Evolutionary conservation across 805 yeast genomes (phyloP).

Genomic region (Trichomonascus vanleenenianus): DNA sequence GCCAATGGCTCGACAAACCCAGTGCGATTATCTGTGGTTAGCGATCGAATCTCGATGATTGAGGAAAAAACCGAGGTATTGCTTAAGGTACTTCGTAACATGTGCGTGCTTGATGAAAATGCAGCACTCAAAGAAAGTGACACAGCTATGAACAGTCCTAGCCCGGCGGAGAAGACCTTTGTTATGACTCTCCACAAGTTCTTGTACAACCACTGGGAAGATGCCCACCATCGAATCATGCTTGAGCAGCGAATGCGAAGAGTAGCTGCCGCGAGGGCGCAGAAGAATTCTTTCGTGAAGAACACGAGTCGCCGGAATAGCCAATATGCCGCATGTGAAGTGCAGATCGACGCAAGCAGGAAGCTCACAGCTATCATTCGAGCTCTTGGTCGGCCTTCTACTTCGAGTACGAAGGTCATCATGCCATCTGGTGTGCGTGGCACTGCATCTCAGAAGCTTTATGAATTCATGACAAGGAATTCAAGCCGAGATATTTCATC

Average conservation of each 20-base stretch:
- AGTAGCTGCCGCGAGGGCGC: conserved; percentile 5
- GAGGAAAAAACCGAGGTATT: conserved; percentile 6
- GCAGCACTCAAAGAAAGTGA: neutral
- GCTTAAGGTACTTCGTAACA: conserved; percentile 3
- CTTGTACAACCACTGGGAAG: conserved; percentile 43
- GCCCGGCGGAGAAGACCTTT: conserved; percentile 1
- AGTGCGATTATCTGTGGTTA: neutral
- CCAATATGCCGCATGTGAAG: neutral
- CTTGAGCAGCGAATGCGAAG: conserved; percentile 16
- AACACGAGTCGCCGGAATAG: neutral
- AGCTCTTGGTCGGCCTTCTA: conserved; percentile 14
- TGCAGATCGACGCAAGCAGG: conserved; percentile 4
- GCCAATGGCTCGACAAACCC: conserved; percentile 14
- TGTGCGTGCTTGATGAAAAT: neutral
- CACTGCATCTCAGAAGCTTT: conserved; percentile 33
- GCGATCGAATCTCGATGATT: conserved; percentile 2
- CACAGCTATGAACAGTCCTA: neutral
- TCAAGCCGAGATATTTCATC: conserved; percentile 45
- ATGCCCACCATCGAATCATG: conserved; percentile 21
- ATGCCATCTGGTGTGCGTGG: conserved; percentile 2
- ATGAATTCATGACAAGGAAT: conserved; percentile 68
- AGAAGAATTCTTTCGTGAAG: neutral
- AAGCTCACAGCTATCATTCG: conserved; percentile 12
- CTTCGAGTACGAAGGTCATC: conserved; percentile 3
- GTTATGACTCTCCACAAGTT: conserved; percentile 40